Evolutionary conservation across 148 eudicot genomes (phyloP).

Genomic region (Polygonum maritimum): DNA sequence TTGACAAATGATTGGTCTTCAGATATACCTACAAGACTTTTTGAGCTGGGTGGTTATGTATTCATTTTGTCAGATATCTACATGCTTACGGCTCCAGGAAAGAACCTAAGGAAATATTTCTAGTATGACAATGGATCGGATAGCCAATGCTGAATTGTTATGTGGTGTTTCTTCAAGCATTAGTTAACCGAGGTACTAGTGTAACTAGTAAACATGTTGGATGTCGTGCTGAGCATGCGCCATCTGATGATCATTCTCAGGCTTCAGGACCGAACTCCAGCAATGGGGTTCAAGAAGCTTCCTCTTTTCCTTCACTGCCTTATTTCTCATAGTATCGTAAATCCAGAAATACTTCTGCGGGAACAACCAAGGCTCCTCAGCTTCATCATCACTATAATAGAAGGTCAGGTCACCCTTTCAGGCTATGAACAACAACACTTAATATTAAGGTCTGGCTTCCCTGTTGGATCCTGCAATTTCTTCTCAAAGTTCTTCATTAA

Average conservation of each 20-base stretch:
- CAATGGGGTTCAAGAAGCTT: slow-evolving; percentile 38
- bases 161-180: slow-evolving; percentile 18
- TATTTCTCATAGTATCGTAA: slow-evolving; percentile 37
- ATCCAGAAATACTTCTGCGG: slow-evolving; percentile 33
- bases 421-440: neutral
- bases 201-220: neutral
- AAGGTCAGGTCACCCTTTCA: slow-evolving; percentile 16
- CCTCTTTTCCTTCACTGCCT: slow-evolving; percentile 65
- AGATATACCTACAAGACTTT: neutral
- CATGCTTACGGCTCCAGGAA: slow-evolving; percentile 45
- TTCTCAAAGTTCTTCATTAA: slow-evolving; percentile 13
- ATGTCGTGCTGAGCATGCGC: slow-evolving; percentile 24
- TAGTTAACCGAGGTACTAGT: neutral
- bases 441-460: slow-evolving; percentile 20
- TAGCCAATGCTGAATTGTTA: slow-evolving; percentile 24
- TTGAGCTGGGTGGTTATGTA: neutral
- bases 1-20: neutral
- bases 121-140: slow-evolving; percentile 34
- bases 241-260: slow-evolving; percentile 46
- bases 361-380: slow-evolving; percentile 29
- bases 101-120: slow-evolving; percentile 18
- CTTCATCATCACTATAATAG: slow-evolving; percentile 27
- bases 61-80: slow-evolving; percentile 33
- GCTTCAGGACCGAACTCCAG: slow-evolving; percentile 15
- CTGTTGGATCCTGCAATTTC: slow-evolving; percentile 23